These are phyloP conservation scores for Populus euphratica DNA, from an alignment of 345 rosid species.

Conservation along the genomic window DNA sequence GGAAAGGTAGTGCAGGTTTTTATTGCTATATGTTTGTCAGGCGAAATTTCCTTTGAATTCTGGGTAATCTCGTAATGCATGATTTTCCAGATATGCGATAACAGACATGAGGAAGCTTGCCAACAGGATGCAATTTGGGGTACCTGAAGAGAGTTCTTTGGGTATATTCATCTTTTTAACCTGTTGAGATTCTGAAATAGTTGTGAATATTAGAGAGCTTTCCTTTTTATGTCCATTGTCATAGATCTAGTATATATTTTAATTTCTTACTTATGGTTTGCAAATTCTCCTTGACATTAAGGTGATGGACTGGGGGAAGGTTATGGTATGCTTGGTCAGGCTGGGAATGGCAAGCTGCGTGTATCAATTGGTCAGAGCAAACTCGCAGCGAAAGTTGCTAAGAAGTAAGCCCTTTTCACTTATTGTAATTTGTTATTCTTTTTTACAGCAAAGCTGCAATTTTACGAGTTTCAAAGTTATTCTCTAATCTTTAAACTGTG, in stretches of 20 bases:
- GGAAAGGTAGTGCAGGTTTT: slow-evolving; percentile 53
- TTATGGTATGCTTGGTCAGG: slow-evolving; percentile 99
- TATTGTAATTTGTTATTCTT: not conserved
- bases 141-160: slow-evolving; percentile 93
- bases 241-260: not conserved
- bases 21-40: not conserved
- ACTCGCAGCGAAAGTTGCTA: slow-evolving; percentile 87
- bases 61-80: slow-evolving; percentile 5
- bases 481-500: not conserved
- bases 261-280: not conserved
- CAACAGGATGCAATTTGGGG: slow-evolving; percentile 93
- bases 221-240: not conserved
- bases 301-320: slow-evolving; percentile 99
- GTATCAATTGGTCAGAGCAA: slow-evolving; percentile 85
- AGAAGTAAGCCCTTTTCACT: slow-evolving; percentile 44
- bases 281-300: slow-evolving; percentile 23
- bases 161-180: slow-evolving; percentile 37
- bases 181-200: not conserved
- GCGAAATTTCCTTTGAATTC: not conserved
- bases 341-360: slow-evolving; percentile 97
- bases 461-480: not conserved
- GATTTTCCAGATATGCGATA: slow-evolving; percentile 69
- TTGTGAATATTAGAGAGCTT: not conserved
- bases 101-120: slow-evolving; percentile 98
- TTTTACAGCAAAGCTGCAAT: not conserved